A percentile compares a stretch with the other conserved stretches of the same genome.
Conservation (phyloP, 2,329 filamentous ascomycete genomes). For the Penicillium sp. region DNA sequence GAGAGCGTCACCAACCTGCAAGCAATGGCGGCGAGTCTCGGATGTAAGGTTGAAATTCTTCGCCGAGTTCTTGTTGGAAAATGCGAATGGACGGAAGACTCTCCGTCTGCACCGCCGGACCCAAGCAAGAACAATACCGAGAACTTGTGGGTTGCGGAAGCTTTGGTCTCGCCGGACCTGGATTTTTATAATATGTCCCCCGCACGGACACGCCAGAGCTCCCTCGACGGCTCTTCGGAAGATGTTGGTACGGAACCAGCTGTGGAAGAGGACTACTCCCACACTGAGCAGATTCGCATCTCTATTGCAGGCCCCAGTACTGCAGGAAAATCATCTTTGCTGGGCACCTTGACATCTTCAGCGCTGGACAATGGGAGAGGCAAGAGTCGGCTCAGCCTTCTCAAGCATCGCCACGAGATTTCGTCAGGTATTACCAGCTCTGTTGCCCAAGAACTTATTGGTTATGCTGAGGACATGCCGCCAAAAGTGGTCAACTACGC, state of each 20-base stretch:
- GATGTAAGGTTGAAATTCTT: conserved; percentile 78
- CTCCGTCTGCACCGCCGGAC: conserved; percentile 18
- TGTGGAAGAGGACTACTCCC: conserved; percentile 41
- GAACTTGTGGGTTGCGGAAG: conserved; percentile 84
- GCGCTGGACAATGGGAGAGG: conserved; percentile 88
- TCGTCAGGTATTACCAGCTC: conserved; percentile 90
- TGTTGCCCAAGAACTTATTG: conserved; percentile 88
- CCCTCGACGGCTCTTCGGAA: neutral
- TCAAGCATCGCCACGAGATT: conserved; percentile 93
- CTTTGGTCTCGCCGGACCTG: conserved; percentile 74
- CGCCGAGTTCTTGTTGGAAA: conserved; percentile 81
- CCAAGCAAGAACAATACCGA: conserved; percentile 38
- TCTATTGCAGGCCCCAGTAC: conserved; percentile 86
- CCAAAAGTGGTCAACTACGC: conserved; percentile 69
- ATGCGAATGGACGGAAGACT: conserved; percentile 58
- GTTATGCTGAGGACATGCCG: conserved; percentile 57
- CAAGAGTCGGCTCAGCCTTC: conserved; percentile 79
- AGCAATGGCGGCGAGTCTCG: conserved; percentile 88
- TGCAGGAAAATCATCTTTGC: conserved; percentile 85
- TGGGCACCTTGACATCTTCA: conserved; percentile 85
- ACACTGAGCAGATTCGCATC: conserved; percentile 74
- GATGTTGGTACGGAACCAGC: neutral
- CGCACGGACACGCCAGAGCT: conserved; percentile 1
- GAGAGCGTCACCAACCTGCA: conserved; percentile 83
- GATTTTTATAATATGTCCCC: conserved; percentile 39